A percentile compares a stretch with the other conserved stretches of the same genome.
Evolutionary conservation across 306 rosid species (phyloP).

Genomic region (Vicia sativa): DNA sequence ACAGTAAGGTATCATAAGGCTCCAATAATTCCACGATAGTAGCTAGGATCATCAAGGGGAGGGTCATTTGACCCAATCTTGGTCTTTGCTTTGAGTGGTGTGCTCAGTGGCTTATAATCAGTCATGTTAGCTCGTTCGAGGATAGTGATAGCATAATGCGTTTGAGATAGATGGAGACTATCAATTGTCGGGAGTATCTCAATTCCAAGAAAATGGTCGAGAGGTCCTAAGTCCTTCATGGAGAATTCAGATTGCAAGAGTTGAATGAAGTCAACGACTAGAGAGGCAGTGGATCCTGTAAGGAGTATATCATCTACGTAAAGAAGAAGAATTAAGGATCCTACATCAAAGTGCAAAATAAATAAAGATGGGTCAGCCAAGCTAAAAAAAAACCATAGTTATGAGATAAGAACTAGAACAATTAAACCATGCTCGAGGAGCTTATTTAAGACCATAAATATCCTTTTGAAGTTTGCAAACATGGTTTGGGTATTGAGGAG

Average conservation of each 20-base stretch:
- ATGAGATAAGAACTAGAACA: not conserved
- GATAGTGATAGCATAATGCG: not conserved
- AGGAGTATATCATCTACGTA: conserved; percentile 13
- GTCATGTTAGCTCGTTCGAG: not conserved
- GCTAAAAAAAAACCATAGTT: not conserved
- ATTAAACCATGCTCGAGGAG: not conserved
- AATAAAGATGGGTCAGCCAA: not conserved
- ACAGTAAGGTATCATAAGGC: not conserved
- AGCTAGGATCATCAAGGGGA: not conserved
- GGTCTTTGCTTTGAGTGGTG: not conserved
- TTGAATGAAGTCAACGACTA: not conserved
- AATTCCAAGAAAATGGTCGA: not conserved
- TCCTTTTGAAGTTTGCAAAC: not conserved
- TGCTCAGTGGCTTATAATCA: not conserved
- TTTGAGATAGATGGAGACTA: not conserved
- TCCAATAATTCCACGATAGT: not conserved
- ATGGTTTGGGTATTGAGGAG: not conserved
- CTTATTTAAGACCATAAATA: not conserved
- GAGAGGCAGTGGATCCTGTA: not conserved
- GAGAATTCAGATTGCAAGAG: not conserved
- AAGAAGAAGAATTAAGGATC: not conserved
- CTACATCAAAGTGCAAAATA: not conserved
- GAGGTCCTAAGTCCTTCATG: not conserved
- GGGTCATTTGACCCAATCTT: not conserved
- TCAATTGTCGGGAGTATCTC: not conserved